These are phyloP conservation scores for Boletellus ananiceps DNA, from an alignment of 768 basidiomycete species.

Conservation along the genomic window DNA sequence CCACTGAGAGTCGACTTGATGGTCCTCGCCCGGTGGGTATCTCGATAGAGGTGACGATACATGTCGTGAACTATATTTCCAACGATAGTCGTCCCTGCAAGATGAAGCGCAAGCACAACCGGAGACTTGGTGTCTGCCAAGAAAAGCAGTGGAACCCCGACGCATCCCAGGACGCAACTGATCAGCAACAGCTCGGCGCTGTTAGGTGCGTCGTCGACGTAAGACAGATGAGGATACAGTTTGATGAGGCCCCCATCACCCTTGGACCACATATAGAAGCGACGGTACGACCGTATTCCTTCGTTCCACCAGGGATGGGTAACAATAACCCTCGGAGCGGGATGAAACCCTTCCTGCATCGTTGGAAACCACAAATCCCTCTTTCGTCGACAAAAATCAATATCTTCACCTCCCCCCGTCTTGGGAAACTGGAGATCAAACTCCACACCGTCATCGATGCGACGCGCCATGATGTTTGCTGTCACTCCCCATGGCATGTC, in stretches of 20 bases:
- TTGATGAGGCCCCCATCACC: conserved; percentile 51
- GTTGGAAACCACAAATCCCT: conserved; percentile 34
- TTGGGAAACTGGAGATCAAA: conserved; percentile 51
- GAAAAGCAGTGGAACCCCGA: conserved; percentile 16
- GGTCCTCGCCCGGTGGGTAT: conserved; percentile 31
- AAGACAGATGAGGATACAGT: conserved; percentile 44
- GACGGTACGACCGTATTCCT: conserved; percentile 43
- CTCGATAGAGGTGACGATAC: conserved; percentile 43
- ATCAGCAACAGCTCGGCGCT: conserved; percentile 43
- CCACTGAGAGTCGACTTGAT: conserved; percentile 36
- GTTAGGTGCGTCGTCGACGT: conserved; percentile 44
- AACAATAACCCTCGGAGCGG: conserved; percentile 46
- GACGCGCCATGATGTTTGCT: conserved; percentile 51
- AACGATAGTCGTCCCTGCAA: conserved; percentile 28
- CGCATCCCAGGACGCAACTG: conserved; percentile 11
- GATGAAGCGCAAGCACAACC: conserved; percentile 16
- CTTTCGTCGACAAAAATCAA: conserved; percentile 52
- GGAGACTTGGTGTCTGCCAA: conserved; percentile 10
- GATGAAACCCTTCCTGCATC: conserved; percentile 39
- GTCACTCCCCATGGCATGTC: conserved; percentile 64
- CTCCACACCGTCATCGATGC: conserved; percentile 40
- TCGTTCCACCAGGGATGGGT: conserved; percentile 57
- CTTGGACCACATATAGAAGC: conserved; percentile 56
- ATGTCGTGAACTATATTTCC: conserved; percentile 46
- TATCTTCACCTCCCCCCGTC: conserved; percentile 62